A percentile compares a stretch with the other conserved stretches of the same genome.
Conservation (phyloP, 331 rosid species). For the Stylosanthes scabra region DNA sequence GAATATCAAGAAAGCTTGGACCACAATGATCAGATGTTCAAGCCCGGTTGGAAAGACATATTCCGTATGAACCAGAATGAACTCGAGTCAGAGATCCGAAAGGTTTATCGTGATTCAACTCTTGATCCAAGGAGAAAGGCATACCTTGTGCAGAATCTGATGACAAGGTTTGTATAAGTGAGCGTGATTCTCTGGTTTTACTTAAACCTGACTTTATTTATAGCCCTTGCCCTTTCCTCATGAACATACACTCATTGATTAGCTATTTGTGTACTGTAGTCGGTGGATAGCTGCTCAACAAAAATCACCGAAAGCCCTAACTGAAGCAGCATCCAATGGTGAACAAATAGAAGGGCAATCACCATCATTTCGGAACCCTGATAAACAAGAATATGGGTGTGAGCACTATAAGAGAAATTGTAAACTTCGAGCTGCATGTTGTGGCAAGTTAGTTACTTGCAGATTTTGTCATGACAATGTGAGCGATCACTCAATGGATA, state of each 20-base stretch:
- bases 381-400: slow-evolving; percentile 78
- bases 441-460: slow-evolving; percentile 91
- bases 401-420: slow-evolving; percentile 99
- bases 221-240: slow-evolving; percentile 24
- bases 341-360: slow-evolving; percentile 67
- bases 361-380: slow-evolving; percentile 70
- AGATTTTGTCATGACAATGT: slow-evolving; percentile 98
- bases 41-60: slow-evolving; percentile 99
- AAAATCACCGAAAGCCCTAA: slow-evolving; percentile 71
- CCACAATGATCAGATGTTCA: slow-evolving; percentile 88
- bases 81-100: slow-evolving; percentile 97
- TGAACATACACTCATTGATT: slow-evolving; percentile 39
- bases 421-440: slow-evolving; percentile 97
- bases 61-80: slow-evolving; percentile 98
- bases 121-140: slow-evolving; percentile 99
- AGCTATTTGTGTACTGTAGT: slow-evolving; percentile 53
- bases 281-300: slow-evolving; percentile 99
- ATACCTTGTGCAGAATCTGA: slow-evolving; percentile 96
- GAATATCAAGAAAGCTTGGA: slow-evolving; percentile 87
- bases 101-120: slow-evolving; percentile 89
- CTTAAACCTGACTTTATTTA: slow-evolving; percentile 27
- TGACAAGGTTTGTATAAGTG: slow-evolving; percentile 81
- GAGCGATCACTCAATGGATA: slow-evolving; percentile 99
- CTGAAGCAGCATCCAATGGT: slow-evolving; percentile 67
- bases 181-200: slow-evolving; percentile 27